Percentiles rank a stretch among this genome's conserved stretches.
Evolutionary conservation across 768 basidiomycete species (phyloP).

Genomic region (Macrolepiota fuliginosa): DNA sequence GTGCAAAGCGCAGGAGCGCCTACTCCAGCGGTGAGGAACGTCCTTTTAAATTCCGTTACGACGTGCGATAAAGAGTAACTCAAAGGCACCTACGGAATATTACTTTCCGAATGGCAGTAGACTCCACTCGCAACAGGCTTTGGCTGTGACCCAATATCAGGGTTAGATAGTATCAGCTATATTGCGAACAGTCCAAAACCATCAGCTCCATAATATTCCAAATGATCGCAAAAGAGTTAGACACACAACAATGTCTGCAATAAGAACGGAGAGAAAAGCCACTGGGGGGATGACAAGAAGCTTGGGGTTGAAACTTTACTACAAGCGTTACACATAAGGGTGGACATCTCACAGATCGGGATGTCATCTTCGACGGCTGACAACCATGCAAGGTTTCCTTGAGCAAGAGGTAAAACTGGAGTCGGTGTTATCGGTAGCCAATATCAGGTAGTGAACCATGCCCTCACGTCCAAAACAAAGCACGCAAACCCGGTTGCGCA

Average conservation of each 20-base stretch:
- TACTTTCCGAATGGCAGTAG: neutral
- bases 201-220: neutral
- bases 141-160: neutral
- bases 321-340: too few relatives aligned
- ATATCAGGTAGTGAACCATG: neutral
- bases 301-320: neutral
- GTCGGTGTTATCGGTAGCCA: neutral
- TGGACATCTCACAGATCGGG: neutral
- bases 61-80: neutral
- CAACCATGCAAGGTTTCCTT: neutral
- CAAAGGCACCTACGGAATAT: neutral
- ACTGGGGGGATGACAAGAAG: neutral
- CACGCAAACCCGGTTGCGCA: constrained; percentile 2
- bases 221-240: too few relatives aligned
- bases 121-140: neutral
- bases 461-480: neutral
- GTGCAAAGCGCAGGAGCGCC: neutral
- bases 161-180: neutral
- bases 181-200: neutral
- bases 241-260: neutral
- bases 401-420: neutral
- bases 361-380: neutral
- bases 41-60: neutral
- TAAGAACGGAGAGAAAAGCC: neutral
- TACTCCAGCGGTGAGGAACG: neutral